Evolutionary conservation across 176 grass and related monocot genomes (phyloP), one percentile per base, ranked within the genome.

Genomic region (Pontederia paniculata): DNA sequence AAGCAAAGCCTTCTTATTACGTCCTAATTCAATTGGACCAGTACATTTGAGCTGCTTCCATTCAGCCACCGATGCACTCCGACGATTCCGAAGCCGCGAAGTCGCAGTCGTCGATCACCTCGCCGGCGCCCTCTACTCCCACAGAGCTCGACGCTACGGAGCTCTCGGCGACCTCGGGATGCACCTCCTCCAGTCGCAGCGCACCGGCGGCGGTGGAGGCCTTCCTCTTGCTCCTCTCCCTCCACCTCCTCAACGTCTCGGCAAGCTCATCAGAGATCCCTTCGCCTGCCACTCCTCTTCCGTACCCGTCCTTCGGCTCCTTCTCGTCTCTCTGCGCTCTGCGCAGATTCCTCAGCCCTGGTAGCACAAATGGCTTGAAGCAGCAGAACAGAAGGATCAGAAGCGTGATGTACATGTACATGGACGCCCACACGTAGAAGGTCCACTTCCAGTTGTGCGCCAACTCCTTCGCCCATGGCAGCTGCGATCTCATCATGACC

Each of bases 381-480:
- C 68, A 81, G 66, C 72, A 66, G 1, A 22, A 42, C 69, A 69
- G 42, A 16, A 74, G 44, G 55, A 75, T 53, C 58, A 81, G 37
- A 59, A 75, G 51, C 21, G 70, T 47, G 12, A 73, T 44, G 43
- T 75, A 75, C 15, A 81, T 44, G 52, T 75, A 65, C 54, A 75
- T 56, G n/a, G 72, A 58, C 9, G 72, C 65, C 72, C 72, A 81
- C 16, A 75, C 72, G 17, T 70, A 75, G 53, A 81, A 41, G 8
- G 72, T 75, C 78, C 58, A 75, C 46, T 46, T 75, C 72, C 72
- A 81, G 20, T 58, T 75, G 45, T 75, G 44, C 17, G 57, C 59
- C 11, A 81, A 5, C 56, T 65, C 57, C 49, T 81, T 81, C 46
- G 47, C 48, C 72, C 71, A 66, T 21, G 78, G 72, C 7, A 75